Base-by-base conservation (phyloP, 306 rosid genomes). In the Betula pendula region DNA sequence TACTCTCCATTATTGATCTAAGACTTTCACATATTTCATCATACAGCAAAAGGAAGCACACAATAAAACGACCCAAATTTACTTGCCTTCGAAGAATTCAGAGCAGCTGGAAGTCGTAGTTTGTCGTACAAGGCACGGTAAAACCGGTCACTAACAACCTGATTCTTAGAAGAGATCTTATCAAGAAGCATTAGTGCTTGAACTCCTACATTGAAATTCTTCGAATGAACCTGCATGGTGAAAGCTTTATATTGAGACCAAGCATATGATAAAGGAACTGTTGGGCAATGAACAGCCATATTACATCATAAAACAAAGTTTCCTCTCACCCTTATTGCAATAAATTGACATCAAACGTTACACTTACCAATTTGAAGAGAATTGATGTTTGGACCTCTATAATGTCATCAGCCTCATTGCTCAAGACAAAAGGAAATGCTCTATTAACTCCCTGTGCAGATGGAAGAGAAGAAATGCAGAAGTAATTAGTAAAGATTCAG, bases 171-270 rank as follows among this genome's bases (percentile, higher is more conserved):
- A 44, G 99, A 89, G 73, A 96, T 91, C 88, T 96, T 93, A 84
- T 95, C 92, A 2, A 95, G 98, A 88, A 95, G 99, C 97, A 89
- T 85, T 75, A 92, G 76, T 72, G 97, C 97, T 86, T 95, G 99
- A 85, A 95, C 89, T 63, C 95, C 97, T 27, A 92, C 98, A 72
- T 92, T 95, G 27, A 95, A 95, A 80, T 92, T 95, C 77, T 87
- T 87, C 11, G 97, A 95, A 84, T 95, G 99, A 81, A 92, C 99
- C 99, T 95, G 91, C 79, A 83, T 62, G 76, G 63, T 79, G 13
- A 74, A 33, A 74, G 10, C 20, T 77, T 76, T 43, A 44, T 25
- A 73, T 82, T 65, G 83, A 47, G 72, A 60, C 72, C 24, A 63
- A 16, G 42, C n/a, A 40, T 35, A 55, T 1, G 45, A 63, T 19